Base-by-base conservation (phyloP, 2,329 filamentous ascomycete genomes). In the Capronia epimyces region DNA sequence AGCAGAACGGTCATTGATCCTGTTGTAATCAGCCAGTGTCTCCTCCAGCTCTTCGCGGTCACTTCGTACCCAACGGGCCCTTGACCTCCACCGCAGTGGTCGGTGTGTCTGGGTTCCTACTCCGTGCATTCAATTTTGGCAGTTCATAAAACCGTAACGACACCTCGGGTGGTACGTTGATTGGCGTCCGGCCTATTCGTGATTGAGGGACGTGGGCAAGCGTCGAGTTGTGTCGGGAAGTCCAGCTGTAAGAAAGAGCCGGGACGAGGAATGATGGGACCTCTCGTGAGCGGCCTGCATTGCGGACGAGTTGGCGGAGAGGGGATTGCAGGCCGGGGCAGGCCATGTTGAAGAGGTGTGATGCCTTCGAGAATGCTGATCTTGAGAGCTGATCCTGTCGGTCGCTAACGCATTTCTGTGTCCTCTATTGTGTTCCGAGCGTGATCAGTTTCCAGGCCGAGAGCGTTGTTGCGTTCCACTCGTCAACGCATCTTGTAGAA, bases 111-210 rank as follows among this genome's bases (percentile, higher is more conserved):
- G 75, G 74, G 59, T 81, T 75, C 56, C 81, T 83, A 32, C 79
- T 79, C 34, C 80, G 82, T 47, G 74, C 71, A 55, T 79, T 76
- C 58, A 70, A 75, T 64, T 68, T 71, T 3, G 83, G 79, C 53
- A 89, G 79, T 54, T 86, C 78, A 51, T 90, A 72, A 9, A 80
- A 73, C 36, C 70, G 72, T 57, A 98, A 76, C 45, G 85, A 85
- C 50, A 98, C 93, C 57, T 88, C 87, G 0, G 87, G 84, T 1
- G 91, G 91, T 25, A 95, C 77, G 48, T 87, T 83, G 46, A 95
- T 79, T 20, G 87, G 80, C 53, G 86, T 86, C 62, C 82, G 79
- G 62, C 93, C 93, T 56, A 98, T 85, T 76, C 96, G 93, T 39
- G 91, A 96, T 51, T 76, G 71, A 81, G 66, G 37, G 87, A 85